phyloP scores from a whole-genome alignment of 2,329 filamentous ascomycete genomes.

The Hypoxylon sp. region DNA sequence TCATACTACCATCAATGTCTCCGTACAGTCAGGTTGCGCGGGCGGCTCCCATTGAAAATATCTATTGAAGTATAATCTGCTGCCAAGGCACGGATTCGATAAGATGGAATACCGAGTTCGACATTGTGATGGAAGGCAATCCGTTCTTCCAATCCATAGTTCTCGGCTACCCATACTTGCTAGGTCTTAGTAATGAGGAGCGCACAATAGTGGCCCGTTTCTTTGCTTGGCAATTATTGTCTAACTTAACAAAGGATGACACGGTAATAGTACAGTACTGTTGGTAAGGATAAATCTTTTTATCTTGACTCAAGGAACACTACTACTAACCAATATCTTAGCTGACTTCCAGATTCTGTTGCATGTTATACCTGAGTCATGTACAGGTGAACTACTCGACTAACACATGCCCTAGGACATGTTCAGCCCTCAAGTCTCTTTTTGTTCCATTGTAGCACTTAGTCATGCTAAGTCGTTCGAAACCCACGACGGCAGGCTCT shows the following conservation, averaged over 20 bases:
- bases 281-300: not conserved
- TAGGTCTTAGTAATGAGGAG: not conserved
- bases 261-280: not conserved
- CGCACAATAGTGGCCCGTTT: not conserved
- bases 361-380: not conserved
- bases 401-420: not conserved
- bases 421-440: not conserved
- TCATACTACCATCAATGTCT: not conserved
- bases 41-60: not conserved
- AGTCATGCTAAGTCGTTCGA: not conserved
- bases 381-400: not conserved
- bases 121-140: not conserved
- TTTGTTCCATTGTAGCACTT: not conserved
- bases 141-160: not conserved
- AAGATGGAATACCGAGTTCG: not conserved
- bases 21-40: not conserved
- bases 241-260: conserved; percentile 1
- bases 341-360: not conserved
- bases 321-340: not conserved
- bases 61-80: not conserved
- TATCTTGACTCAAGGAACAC: not conserved
- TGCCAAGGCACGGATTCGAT: not conserved
- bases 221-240: not conserved
- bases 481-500: not conserved
- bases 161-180: not conserved